A percentile compares a stretch with the other conserved stretches of the same genome.
phyloP scores from a whole-genome alignment of 2,329 filamentous ascomycete genomes.

The Diplodia intermedia region DNA sequence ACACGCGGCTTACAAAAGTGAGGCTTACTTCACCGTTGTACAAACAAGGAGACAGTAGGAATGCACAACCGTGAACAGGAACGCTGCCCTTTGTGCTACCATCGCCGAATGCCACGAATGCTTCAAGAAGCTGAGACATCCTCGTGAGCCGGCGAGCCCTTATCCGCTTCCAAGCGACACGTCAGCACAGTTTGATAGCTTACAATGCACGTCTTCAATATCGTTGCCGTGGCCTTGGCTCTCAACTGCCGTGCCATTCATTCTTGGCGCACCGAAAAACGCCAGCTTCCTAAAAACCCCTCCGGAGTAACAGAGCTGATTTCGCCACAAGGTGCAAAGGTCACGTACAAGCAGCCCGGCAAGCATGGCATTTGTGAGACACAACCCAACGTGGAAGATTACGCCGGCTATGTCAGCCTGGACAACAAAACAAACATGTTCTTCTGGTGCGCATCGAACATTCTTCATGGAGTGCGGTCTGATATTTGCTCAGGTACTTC shows the following conservation, averaged over 20 bases:
- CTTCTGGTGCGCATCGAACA: conserved; percentile 47
- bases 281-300: not conserved
- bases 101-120: not conserved
- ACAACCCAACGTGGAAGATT: conserved; percentile 44
- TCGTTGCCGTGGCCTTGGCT: conserved; percentile 3
- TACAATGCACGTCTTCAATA: not conserved
- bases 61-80: conserved; percentile 1
- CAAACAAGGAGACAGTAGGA: not conserved
- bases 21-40: not conserved
- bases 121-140: not conserved
- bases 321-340: conserved; percentile 9
- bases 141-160: not conserved
- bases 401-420: conserved; percentile 48
- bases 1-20: not conserved
- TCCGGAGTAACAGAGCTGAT: conserved; percentile 45
- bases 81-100: not conserved
- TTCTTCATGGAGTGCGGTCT: too few relatives aligned
- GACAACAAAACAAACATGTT: conserved; percentile 49
- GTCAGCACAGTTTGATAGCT: not conserved
- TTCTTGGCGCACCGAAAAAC: not conserved
- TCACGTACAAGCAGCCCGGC: conserved; percentile 6
- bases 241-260: not conserved
- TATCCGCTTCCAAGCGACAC: not conserved
- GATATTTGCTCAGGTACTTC: not conserved
- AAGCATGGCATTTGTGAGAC: conserved; percentile 53